Evolutionary conservation across 2,329 filamentous ascomycete species (phyloP), one percentile per base, ranked within the genome.

Genomic region (Penicillium sp.): DNA sequence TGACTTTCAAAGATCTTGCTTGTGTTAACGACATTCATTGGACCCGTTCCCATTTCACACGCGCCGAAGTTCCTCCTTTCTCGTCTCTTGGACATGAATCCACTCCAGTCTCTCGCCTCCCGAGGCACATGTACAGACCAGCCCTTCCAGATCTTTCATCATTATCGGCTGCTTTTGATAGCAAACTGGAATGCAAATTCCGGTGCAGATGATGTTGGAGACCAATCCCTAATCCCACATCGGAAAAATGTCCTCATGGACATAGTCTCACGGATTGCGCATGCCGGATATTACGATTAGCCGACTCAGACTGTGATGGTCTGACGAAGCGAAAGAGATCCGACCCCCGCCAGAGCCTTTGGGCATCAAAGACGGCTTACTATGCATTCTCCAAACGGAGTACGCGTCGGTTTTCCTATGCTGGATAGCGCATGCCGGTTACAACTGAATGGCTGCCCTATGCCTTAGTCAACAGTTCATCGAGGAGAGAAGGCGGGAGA

Each of bases 171-270:
- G 63, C 66, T 78, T 75, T 69, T 67, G 60, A 69, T 72, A 72
- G 67, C 67, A 70, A 72, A 70, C 50, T 68, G 64, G 64, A 68
- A 68, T 62, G 54, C 53, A 45, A 50, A 52, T 73, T 77, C 50
- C 54, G 45, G 76, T 76, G 83, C 81, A 83, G 87, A 84, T 80
- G 79, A 79, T 76, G 79, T 86, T 90, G 89, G 92, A 92, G 64
- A 36, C 89, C 92, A 96, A 96, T 96, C 92, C 92, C 92, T 96
- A 96, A 89, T 83, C 79, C 79, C 75, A 78, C 74, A 79, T 85
- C 88, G 89, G 90, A 86, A 85, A 70, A 72, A 65, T 66, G 59
- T 67, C 61, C 58, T 40, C 41, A 40, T 40, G 55, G 61, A 58
- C 61, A 56, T 50, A 89, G 88, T 82, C 68, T 92, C 89, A 85